These are phyloP conservation scores for Glaciozyma antarctica DNA, from an alignment of 768 basidiomycete species.

Conservation along the genomic window DNA sequence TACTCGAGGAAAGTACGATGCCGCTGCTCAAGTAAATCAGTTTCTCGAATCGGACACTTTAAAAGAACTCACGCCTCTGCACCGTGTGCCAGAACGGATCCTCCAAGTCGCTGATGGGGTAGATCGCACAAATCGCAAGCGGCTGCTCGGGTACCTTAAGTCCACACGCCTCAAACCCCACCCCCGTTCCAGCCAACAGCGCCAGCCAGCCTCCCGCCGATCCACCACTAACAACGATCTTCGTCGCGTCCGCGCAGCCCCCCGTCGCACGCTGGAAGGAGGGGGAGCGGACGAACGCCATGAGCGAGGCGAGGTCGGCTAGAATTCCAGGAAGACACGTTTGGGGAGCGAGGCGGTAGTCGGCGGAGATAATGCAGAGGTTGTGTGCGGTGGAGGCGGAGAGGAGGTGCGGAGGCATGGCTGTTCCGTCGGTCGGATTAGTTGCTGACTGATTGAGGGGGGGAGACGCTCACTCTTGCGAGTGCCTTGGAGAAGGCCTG, in stretches of 20 bases:
- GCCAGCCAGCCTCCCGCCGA: slow-evolving; percentile 30
- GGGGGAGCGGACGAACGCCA: slow-evolving; percentile 21
- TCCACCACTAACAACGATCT: slow-evolving; percentile 18
- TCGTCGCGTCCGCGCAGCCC: slow-evolving; percentile 7
- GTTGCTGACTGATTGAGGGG: background rate
- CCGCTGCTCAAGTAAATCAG: slow-evolving; percentile 3
- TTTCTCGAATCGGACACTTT: background rate
- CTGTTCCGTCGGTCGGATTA: background rate
- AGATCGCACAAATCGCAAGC: slow-evolving; percentile 24
- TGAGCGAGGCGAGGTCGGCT: slow-evolving; percentile 33
- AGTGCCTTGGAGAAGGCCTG: slow-evolving; percentile 11
- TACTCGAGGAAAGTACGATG: slow-evolving; percentile 20
- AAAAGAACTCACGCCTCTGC: slow-evolving; percentile 8
- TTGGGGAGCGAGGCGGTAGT: slow-evolving; percentile 41
- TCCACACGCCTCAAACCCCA: slow-evolving; percentile 29
- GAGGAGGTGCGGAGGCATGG: slow-evolving; percentile 36
- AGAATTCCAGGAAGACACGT: slow-evolving; percentile 38
- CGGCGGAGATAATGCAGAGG: slow-evolving; percentile 37
- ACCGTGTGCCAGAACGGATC: slow-evolving; percentile 29
- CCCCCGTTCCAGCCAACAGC: slow-evolving; percentile 16
- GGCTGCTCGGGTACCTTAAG: slow-evolving; percentile 5
- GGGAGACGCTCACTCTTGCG: slow-evolving; percentile 12
- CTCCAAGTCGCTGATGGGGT: slow-evolving; percentile 27
- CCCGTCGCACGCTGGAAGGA: slow-evolving; percentile 18
- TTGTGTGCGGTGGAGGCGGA: slow-evolving; percentile 27